These are phyloP conservation scores for Penicillium sp. DNA, from an alignment of 2,329 filamentous ascomycete genomes.

Conservation along the genomic window DNA sequence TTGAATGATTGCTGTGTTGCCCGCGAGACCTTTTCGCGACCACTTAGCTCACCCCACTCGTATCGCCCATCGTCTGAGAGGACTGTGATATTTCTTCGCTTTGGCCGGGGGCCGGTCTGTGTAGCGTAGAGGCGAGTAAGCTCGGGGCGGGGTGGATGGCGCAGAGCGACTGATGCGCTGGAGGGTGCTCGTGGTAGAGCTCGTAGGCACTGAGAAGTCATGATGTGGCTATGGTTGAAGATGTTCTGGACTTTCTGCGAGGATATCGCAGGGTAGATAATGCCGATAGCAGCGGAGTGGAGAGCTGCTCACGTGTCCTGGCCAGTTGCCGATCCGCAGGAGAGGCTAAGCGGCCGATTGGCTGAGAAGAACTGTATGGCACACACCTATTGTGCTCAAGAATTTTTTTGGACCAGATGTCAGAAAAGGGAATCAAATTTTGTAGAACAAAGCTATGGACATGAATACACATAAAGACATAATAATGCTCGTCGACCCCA, in stretches of 20 bases:
- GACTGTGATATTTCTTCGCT: conserved; percentile 73
- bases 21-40: conserved; percentile 76
- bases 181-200: conserved; percentile 22
- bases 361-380: background rate
- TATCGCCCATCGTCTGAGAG: conserved; percentile 85
- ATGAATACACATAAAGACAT: conserved; percentile 24
- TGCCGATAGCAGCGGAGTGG: conserved; percentile 10
- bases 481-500: conserved; percentile 7
- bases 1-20: conserved; percentile 92
- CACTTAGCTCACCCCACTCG: conserved; percentile 76
- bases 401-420: background rate
- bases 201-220: conserved; percentile 26
- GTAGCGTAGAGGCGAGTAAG: conserved; percentile 61
- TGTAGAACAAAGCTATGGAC: conserved; percentile 22
- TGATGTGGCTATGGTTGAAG: conserved; percentile 8
- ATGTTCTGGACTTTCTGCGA: background rate
- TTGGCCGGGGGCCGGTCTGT: conserved; percentile 52
- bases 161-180: conserved; percentile 27
- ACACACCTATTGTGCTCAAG: too few species aligned
- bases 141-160: conserved; percentile 41
- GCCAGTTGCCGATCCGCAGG: background rate
- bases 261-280: conserved; percentile 3
- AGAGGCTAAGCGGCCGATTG: background rate
- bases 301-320: conserved; percentile 5
- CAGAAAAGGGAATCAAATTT: conserved; percentile 11